phyloP scores from a whole-genome alignment of 1,284 basidiomycete genomes.

The Heterobasidion annosum region DNA sequence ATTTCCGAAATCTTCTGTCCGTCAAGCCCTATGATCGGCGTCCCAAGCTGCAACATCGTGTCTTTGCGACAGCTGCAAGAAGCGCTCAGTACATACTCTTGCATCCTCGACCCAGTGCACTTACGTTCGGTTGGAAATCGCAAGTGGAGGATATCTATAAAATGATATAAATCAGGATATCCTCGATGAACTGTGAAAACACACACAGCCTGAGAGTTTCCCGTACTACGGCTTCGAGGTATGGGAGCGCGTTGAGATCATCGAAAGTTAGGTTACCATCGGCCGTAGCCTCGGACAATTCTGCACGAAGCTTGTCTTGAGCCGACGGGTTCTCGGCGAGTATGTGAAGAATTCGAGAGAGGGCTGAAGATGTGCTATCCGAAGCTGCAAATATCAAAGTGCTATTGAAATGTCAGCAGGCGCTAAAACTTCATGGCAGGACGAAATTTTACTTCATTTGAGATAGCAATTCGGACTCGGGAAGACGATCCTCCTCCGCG shows the following conservation, averaged over 20 bases:
- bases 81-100: not conserved
- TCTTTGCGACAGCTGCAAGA: not conserved
- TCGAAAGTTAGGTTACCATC: conserved; percentile 1
- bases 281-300: conserved; percentile 12
- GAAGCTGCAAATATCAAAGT: conserved; percentile 9
- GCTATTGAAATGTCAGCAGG: not conserved
- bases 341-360: conserved; percentile 10
- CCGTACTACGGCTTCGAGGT: conserved; percentile 17
- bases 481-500: conserved; percentile 7
- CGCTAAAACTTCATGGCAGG: not conserved
- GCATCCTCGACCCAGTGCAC: not conserved
- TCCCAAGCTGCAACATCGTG: not conserved
- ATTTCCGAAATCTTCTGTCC: not conserved
- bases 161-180: not conserved
- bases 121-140: conserved; percentile 1
- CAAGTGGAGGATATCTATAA: conserved; percentile 4
- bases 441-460: conserved; percentile 9
- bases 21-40: not conserved
- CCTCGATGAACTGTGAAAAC: too few species aligned
- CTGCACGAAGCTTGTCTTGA: conserved; percentile 16
- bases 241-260: not conserved
- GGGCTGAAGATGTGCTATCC: conserved; percentile 13
- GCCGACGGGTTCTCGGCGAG: conserved; percentile 10
- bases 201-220: conserved; percentile 17
- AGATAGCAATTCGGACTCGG: conserved; percentile 5